Evolutionary conservation across 306 rosid genomes (phyloP), one percentile per base, ranked within the genome.

Genomic region (Psophocarpus tetragonolobus): DNA sequence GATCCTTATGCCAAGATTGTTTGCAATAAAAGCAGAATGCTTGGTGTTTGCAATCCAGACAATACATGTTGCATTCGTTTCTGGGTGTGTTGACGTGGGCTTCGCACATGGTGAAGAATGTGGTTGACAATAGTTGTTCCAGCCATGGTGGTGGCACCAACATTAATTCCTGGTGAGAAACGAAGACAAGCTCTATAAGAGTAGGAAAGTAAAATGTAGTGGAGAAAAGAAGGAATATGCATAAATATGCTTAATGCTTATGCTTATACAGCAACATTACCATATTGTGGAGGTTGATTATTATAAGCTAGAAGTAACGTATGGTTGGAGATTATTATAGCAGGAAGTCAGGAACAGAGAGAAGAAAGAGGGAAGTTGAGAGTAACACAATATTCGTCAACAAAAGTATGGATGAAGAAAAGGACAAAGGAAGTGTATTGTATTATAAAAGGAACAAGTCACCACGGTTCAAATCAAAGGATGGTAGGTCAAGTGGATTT

Each of bases 1-100:
- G 97, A 67, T 87, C 87, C 51, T 83, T 82, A 72, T 91, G 97
- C 56, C 83, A 74, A 11, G 91, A 63, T 35, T 92, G 86, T 58
- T 62, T 84, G 80, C 93, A 91, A 17, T 79, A 89, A 18, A 83
- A 86, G 84, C 93, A 89, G 29, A 91, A 89, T 4, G 90, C 76
- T 7, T 27, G 69, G 29, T 67, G 67, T 9, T 45, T 45, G 75
- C 97, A 91, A 51, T 87, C 85, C 10, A 91, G 86, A 57, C 97
- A 91, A 33, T 60, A 91, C 89, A 89, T 80, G 87, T 91, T 91
- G 86, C 97, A 87, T 64, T 91, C 97, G 76, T 77, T 87, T 74
- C 88, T 84, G 10, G 88, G 77, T 4, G 82, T 42, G 30, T 84
- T 77, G 66, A 47, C 47, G 42, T 89, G 93, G 3, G 73, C 2